Evolutionary conservation across 164 flowering plant genomes (phyloP).

Genomic region (Vitis rupestris): DNA sequence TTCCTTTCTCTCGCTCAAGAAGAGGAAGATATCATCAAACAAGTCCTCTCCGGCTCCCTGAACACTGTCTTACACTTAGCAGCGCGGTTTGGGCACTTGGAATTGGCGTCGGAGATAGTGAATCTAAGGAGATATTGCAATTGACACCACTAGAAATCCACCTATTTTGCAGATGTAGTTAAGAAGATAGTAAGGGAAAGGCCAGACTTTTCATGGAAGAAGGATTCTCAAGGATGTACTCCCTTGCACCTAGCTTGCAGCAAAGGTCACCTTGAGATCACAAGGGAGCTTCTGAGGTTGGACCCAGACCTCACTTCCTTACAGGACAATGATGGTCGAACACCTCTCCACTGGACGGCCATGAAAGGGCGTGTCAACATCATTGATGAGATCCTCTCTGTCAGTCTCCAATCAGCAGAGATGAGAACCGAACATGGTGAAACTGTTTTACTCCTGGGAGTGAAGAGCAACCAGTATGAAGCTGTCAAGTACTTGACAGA

Average conservation of each 20-base stretch:
- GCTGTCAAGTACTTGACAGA: conserved; percentile 44
- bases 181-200: not conserved
- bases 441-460: conserved; percentile 39
- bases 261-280: conserved; percentile 54
- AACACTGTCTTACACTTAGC: conserved; percentile 53
- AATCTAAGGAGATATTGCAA: not conserved
- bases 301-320: conserved; percentile 38
- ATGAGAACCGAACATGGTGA: conserved; percentile 28
- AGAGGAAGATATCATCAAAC: conserved; percentile 27
- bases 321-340: conserved; percentile 48
- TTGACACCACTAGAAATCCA: too few species aligned
- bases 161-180: too few species aligned
- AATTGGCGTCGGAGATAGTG: conserved; percentile 22
- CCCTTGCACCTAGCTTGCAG: conserved; percentile 54
- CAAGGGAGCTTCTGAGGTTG: conserved; percentile 42
- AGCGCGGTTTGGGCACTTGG: conserved; percentile 27
- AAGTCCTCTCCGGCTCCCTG: conserved; percentile 15
- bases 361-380: conserved; percentile 47
- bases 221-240: conserved; percentile 31
- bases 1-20: conserved; percentile 32
- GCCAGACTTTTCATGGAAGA: conserved; percentile 33
- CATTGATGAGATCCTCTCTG: conserved; percentile 17
- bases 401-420: conserved; percentile 39
- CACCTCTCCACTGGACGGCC: conserved; percentile 56
- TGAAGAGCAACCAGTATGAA: conserved; percentile 44